A percentile compares a stretch with the other conserved stretches of the same genome.
Conservation (phyloP, 306 rosid species). For the Cucurbita ficifolia region DNA sequence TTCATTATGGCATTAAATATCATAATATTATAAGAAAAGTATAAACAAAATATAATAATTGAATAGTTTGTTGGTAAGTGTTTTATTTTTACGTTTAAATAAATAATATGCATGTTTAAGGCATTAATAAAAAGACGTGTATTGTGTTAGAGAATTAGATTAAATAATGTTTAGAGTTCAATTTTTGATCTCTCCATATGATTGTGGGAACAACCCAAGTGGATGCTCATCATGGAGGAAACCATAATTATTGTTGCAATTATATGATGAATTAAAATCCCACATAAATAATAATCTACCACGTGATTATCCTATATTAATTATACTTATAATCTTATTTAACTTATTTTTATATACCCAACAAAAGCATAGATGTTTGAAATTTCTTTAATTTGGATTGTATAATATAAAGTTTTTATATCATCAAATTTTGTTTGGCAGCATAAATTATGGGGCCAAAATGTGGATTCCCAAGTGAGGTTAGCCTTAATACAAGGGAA, state of each 20-base stretch:
- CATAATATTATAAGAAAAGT: too few species aligned
- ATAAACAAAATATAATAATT: too few species aligned
- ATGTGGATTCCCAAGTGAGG: not conserved
- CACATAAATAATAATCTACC: not conserved
- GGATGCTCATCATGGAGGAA: slow-evolving; percentile 3
- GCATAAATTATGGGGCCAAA: slow-evolving; percentile 4
- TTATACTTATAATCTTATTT: not conserved
- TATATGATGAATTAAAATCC: not conserved
- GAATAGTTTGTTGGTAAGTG: too few species aligned
- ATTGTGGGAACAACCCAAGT: slow-evolving; percentile 6
- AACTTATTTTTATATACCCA: not conserved
- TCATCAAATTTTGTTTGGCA: not conserved
- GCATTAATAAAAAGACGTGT: not conserved
- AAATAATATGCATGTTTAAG: not conserved
- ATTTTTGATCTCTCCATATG: not conserved
- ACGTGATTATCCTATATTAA: not conserved
- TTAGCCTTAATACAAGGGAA: slow-evolving; percentile 2
- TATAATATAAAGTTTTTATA: slow-evolving; percentile 2
- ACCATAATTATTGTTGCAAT: slow-evolving; percentile 2
- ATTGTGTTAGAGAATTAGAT: not conserved
- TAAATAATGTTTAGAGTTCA: not conserved
- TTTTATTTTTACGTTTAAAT: too few species aligned
- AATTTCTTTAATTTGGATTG: not conserved
- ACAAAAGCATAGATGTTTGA: not conserved
- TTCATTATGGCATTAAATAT: too few species aligned